These are phyloP conservation scores for Senna siamea DNA, from an alignment of 306 rosid genomes.

Conservation along the genomic window DNA sequence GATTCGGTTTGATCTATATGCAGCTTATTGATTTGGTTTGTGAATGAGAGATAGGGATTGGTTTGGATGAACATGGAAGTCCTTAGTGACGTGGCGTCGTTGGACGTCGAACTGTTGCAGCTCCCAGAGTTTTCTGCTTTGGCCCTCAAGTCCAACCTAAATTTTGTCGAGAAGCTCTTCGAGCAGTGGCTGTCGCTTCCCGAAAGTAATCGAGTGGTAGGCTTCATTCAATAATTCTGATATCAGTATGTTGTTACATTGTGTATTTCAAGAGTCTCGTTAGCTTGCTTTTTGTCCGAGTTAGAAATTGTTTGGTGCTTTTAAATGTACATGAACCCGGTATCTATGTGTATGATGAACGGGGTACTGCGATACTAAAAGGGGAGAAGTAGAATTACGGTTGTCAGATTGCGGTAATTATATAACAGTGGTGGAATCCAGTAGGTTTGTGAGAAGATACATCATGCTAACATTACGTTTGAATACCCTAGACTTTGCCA, in stretches of 20 bases:
- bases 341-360: not conserved
- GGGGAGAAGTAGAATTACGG: not conserved
- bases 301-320: not conserved
- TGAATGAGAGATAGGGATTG: constrained; percentile 49
- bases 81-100: constrained; percentile 71
- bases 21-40: constrained; percentile 36
- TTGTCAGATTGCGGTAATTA: not conserved
- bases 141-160: constrained; percentile 76
- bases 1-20: constrained; percentile 42
- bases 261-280: not conserved
- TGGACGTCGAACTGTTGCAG: constrained; percentile 92
- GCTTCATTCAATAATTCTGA: constrained; percentile 15
- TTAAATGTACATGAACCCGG: not conserved
- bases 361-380: not conserved
- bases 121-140: constrained; percentile 80
- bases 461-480: constrained; percentile 15
- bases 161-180: constrained; percentile 74
- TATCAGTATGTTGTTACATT: constrained; percentile 18
- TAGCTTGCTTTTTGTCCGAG: not conserved
- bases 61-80: constrained; percentile 80
- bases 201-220: constrained; percentile 86
- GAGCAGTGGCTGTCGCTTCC: constrained; percentile 98
- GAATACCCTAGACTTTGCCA: not conserved
- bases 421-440: constrained; percentile 20
- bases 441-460: constrained; percentile 24